Base-by-base conservation (phyloP, 805 yeast species). In the Teunomyces gatunensis region DNA sequence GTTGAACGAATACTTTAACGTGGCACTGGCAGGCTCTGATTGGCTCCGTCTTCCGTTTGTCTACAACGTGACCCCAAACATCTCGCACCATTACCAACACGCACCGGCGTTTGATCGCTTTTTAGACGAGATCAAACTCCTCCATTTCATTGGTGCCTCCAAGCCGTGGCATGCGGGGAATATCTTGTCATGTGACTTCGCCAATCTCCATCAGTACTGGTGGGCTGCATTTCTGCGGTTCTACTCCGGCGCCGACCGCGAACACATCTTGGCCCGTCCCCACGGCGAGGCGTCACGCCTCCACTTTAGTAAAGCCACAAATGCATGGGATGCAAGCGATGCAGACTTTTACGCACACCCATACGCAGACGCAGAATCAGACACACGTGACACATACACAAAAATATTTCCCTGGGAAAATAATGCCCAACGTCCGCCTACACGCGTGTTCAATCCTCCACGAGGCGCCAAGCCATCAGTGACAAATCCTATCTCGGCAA, bases 41-140 rank as follows among this genome's bases (percentile, higher is more conserved):
- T 68, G 73, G 73, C 39, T 56, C 30, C 54, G 56, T 28, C 57
- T 68, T 32, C 71, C 71, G 9, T 68, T 65, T 43, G 45, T 65
- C 40, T 68, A 59, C 55, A 68, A 68, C 49, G 67, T 68, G n/a
- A 68, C 73, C 6, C 71, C 70, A 6, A 52, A 47, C 45, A 50
- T 52, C 37, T 57, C 63, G 15, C 48, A 60, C 7, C 65, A 63
- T 42, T 67, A 67, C 51, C 68, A 67, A 52, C 66, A 63, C 52
- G 51, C 55, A 25, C 71, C 73, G 6, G 73, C 73, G 1, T 61
- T 60, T 51, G 57, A 48, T 44, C 58, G 67, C 40, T 68, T 65
- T 47, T 53, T 57, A 18, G 48, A 58, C 17, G 60, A 57, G 40
- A 63, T 68, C 49, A 61, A 61, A 33, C 54, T 66, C 25, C 49